Evolutionary conservation across 768 basidiomycete species (phyloP).

Genomic region (Lactifluus hygrophoroides): DNA sequence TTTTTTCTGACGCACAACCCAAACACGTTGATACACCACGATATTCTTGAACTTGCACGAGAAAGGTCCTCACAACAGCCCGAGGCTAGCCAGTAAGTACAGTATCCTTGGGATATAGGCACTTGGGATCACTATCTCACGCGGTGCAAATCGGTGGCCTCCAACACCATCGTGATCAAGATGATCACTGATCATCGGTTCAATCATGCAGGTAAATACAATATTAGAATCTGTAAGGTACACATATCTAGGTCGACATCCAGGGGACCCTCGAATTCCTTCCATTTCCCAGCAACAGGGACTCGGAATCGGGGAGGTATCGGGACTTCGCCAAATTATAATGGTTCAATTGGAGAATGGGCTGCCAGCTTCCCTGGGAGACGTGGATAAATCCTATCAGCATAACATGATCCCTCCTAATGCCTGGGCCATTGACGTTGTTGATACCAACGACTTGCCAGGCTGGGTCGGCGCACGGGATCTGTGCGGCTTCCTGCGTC

Average conservation of each 20-base stretch:
- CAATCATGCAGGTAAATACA: neutral
- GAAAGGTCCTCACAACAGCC: no score
- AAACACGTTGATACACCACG: no score
- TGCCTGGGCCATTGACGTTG: no score
- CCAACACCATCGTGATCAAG: neutral
- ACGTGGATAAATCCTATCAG: constrained; percentile 12
- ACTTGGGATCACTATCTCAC: no score
- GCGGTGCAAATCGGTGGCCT: no score
- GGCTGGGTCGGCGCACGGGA: neutral
- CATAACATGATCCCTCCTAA: constrained; percentile 4
- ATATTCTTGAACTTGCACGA: no score
- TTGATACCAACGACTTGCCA: constrained; percentile 1
- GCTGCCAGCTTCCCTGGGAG: constrained; percentile 16
- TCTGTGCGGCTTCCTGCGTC: neutral
- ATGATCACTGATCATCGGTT: no score
- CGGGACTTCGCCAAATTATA: neutral
- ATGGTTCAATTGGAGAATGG: constrained; percentile 4
- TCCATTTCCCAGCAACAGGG: neutral
- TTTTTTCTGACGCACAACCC: no score
- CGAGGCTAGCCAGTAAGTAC: no score
- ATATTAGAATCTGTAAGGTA: neutral
- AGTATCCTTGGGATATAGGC: no score
- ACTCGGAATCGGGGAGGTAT: neutral
- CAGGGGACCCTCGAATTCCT: neutral
- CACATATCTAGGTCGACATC: neutral